These are phyloP conservation scores for Vararia minispora DNA, from an alignment of 768 basidiomycete genomes.

Conservation along the genomic window DNA sequence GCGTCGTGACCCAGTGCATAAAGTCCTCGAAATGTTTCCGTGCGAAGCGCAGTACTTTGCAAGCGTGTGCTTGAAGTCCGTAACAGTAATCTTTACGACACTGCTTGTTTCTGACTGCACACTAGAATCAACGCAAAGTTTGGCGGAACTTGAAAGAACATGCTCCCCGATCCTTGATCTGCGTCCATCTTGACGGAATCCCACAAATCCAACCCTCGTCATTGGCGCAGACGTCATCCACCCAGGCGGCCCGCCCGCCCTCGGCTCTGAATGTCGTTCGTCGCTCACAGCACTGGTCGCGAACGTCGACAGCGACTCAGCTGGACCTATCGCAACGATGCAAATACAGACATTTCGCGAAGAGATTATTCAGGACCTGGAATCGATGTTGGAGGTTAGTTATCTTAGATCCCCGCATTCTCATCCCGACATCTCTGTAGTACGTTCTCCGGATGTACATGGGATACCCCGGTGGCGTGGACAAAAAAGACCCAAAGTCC, in stretches of 20 bases:
- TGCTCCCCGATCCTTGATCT: slow-evolving; percentile 54
- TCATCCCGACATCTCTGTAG: slow-evolving; percentile 23
- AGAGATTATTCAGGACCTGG: slow-evolving; percentile 67
- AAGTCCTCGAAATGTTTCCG: slow-evolving; percentile 50
- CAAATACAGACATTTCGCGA: slow-evolving; percentile 53
- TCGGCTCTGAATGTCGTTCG: slow-evolving; percentile 55
- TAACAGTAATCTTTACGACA: not conserved
- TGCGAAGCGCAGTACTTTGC: slow-evolving; percentile 71
- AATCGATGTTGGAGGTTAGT: slow-evolving; percentile 47
- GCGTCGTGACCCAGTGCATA: slow-evolving; percentile 73
- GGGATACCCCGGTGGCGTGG: slow-evolving; percentile 37
- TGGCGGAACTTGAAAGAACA: slow-evolving; percentile 76
- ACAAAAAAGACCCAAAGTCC: slow-evolving; percentile 37
- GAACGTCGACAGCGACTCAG: slow-evolving; percentile 62
- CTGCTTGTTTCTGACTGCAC: not conserved
- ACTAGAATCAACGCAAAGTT: slow-evolving; percentile 74
- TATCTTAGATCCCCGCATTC: not conserved
- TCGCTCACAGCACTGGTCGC: slow-evolving; percentile 74
- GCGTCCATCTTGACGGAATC: slow-evolving; percentile 56
- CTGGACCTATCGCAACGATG: slow-evolving; percentile 55
- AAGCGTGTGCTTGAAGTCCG: slow-evolving; percentile 69
- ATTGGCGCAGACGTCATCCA: slow-evolving; percentile 86
- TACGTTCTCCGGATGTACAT: slow-evolving; percentile 44
- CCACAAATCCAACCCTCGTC: slow-evolving; percentile 61
- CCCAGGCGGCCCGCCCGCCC: slow-evolving; percentile 61